Percentiles rank a stretch among this genome's conserved stretches.
Evolutionary conservation across 805 yeast species (phyloP).

Genomic region (Ogataea pini): DNA sequence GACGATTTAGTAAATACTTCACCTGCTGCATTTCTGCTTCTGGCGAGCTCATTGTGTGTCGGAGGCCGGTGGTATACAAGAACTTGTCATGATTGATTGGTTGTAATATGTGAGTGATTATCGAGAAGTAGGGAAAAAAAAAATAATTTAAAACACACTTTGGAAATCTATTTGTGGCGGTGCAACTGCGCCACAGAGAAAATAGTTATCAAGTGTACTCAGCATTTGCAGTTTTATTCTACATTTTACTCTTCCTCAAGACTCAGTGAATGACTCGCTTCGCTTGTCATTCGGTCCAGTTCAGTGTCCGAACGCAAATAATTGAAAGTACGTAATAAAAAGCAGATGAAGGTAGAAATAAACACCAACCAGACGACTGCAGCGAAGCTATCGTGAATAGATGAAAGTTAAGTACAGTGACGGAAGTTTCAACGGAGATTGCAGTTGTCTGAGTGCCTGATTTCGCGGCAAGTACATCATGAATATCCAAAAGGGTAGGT

Average conservation of each 20-base stretch:
- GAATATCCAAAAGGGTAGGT: background rate
- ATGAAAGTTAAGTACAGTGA: constrained; percentile 3
- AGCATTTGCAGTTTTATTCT: no score
- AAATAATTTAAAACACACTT: no score
- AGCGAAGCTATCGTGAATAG: constrained; percentile 6
- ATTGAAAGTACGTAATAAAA: constrained; percentile 4
- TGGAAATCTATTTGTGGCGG: no score
- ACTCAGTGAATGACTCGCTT: background rate
- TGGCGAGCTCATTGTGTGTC: constrained; percentile 4
- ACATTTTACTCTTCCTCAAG: no score
- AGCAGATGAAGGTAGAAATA: constrained; percentile 6
- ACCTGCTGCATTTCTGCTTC: constrained; percentile 23
- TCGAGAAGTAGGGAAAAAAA: no score
- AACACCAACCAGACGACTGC: constrained; percentile 8
- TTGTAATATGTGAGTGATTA: background rate
- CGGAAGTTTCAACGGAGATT: constrained; percentile 1
- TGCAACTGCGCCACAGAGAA: no score
- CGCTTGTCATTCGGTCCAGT: no score
- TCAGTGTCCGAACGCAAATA: constrained; percentile 5
- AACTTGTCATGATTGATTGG: no score
- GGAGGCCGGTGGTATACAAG: background rate
- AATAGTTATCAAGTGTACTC: no score
- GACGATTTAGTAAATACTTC: constrained; percentile 27
- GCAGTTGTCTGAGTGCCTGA: constrained; percentile 2
- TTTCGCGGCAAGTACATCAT: constrained; percentile 4